phyloP scores from a whole-genome alignment of 129 eudicot species.

The Chrysanthemum makinoi region DNA sequence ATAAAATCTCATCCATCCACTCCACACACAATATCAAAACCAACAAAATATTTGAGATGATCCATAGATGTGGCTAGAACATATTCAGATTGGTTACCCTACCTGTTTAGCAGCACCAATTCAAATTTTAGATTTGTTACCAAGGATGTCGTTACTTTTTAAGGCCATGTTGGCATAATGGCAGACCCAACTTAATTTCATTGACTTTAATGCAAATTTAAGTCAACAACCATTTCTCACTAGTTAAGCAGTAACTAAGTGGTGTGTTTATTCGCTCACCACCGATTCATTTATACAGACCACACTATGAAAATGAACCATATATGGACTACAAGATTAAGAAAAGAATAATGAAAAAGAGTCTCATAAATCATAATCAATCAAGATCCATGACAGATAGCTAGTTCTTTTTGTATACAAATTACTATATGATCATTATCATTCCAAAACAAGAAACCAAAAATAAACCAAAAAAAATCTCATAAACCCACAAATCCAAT shows the following conservation, averaged over 20 bases:
- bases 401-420: conserved; percentile 21
- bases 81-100: too few relatives aligned
- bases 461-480: not conserved
- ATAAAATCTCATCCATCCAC: too few relatives aligned
- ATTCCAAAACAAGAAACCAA: conserved; percentile 7
- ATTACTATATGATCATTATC: conserved; percentile 13
- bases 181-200: not conserved
- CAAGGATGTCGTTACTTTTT: not conserved
- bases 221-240: not conserved
- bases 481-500: conserved; percentile 11
- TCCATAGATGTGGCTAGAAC: too few relatives aligned
- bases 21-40: too few relatives aligned
- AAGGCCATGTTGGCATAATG: not conserved
- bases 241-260: not conserved
- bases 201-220: conserved; percentile 3
- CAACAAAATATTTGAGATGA: too few relatives aligned
- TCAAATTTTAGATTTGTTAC: too few relatives aligned
- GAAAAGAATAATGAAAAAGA: not conserved
- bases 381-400: not conserved
- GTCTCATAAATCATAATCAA: not conserved
- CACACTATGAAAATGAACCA: too few relatives aligned
- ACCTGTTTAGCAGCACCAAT: too few relatives aligned
- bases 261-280: too few relatives aligned
- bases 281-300: too few relatives aligned
- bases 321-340: too few relatives aligned